These are phyloP conservation scores for Trifolium subterraneum DNA, from an alignment of 306 rosid genomes.

Conservation along the genomic window DNA sequence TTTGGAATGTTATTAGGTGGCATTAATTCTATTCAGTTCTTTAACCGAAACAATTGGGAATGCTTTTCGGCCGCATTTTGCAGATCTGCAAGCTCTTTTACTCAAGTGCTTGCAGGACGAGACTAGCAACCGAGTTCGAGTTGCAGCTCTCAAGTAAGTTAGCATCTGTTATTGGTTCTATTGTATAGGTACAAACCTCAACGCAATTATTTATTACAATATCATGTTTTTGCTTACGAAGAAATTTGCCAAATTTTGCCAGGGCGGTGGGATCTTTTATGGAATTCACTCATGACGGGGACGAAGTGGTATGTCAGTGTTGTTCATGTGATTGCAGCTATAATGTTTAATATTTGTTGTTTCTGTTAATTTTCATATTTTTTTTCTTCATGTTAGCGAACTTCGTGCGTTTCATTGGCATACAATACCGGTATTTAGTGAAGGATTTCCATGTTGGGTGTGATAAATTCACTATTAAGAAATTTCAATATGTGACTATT, in stretches of 20 bases:
- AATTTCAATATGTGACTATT: neutral
- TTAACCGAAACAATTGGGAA: slow-evolving; percentile 95
- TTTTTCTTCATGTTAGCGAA: neutral
- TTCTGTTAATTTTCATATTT: neutral
- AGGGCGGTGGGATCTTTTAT: slow-evolving; percentile 98
- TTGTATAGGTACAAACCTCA: neutral
- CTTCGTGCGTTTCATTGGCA: neutral
- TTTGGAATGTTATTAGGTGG: slow-evolving; percentile 69
- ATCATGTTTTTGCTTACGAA: slow-evolving; percentile 34
- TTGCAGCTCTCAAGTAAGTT: slow-evolving; percentile 93
- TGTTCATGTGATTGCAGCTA: slow-evolving; percentile 7
- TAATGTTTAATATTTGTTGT: neutral
- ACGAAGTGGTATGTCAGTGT: slow-evolving; percentile 81
- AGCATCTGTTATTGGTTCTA: neutral
- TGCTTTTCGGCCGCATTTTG: slow-evolving; percentile 80
- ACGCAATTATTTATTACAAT: slow-evolving; percentile 1
- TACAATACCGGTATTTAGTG: neutral
- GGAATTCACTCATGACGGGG: slow-evolving; percentile 90
- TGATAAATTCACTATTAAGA: neutral
- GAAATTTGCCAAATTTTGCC: slow-evolving; percentile 39
- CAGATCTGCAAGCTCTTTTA: slow-evolving; percentile 89
- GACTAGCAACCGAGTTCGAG: slow-evolving; percentile 90
- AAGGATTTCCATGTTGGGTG: slow-evolving; percentile 22
- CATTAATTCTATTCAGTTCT: slow-evolving; percentile 95
- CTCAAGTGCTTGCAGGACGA: slow-evolving; percentile 97